Conservation (phyloP, 148 eudicot genomes). For the Silene conica region DNA sequence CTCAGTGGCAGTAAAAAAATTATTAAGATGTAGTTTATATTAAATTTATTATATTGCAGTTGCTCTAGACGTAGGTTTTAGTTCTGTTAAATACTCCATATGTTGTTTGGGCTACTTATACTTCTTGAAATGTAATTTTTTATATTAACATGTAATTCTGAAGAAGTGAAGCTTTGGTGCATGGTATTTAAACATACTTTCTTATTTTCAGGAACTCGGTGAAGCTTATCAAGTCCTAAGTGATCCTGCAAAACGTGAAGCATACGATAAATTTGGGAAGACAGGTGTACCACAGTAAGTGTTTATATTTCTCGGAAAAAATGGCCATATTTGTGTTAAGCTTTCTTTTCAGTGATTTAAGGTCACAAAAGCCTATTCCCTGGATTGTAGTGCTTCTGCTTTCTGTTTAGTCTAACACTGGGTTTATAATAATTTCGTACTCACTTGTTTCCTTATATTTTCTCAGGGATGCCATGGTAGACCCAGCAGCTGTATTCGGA, state of each 20-base stretch:
- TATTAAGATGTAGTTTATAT: background rate
- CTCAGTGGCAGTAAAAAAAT: background rate
- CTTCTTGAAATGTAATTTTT: background rate
- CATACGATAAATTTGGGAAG: constrained; percentile 79
- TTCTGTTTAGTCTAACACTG: background rate
- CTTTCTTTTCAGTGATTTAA: background rate
- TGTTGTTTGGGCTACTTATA: background rate
- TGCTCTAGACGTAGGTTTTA: background rate
- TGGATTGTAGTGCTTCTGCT: background rate
- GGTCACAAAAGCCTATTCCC: constrained; percentile 6
- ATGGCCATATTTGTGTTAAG: background rate
- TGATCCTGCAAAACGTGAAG: constrained; percentile 79
- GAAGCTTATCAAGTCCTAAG: constrained; percentile 95
- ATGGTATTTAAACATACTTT: constrained; percentile 12
- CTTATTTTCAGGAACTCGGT: constrained; percentile 60
- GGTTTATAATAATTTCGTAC: background rate
- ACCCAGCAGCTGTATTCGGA: constrained; percentile 89
- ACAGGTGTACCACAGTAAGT: constrained; percentile 70
- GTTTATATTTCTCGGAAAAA: background rate
- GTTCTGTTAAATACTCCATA: background rate
- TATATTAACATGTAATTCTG: background rate
- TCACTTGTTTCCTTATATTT: background rate
- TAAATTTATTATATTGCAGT: background rate
- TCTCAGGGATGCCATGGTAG: constrained; percentile 76
- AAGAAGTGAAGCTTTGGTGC: background rate